These are phyloP conservation scores for Suhomyces taliae DNA, from an alignment of 1,139 yeast genomes.

Conservation along the genomic window DNA sequence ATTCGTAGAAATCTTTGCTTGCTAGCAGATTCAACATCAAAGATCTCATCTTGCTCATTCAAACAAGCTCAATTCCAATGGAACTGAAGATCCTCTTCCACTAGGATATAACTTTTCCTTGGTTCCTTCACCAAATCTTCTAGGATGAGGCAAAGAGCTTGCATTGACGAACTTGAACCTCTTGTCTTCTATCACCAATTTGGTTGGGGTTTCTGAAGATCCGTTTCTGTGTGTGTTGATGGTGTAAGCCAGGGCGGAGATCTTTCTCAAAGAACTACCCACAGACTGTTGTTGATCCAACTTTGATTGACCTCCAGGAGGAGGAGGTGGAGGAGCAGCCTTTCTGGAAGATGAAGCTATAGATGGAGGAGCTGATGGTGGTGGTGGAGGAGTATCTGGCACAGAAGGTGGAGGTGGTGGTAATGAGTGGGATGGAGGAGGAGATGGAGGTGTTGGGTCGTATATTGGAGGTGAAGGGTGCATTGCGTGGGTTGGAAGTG, in stretches of 20 bases:
- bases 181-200: constrained; percentile 64
- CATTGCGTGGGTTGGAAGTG: constrained; percentile 7
- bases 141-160: constrained; percentile 76
- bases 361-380: constrained; percentile 9
- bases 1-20: no score
- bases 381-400: constrained; percentile 13
- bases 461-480: constrained; percentile 12
- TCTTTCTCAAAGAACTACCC: constrained; percentile 53
- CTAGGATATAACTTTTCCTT: constrained; percentile 83
- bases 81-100: constrained; percentile 94
- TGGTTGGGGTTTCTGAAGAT: constrained; percentile 16
- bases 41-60: neutral
- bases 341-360: constrained; percentile 12
- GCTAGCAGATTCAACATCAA: no score
- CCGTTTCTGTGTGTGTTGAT: constrained; percentile 32
- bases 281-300: constrained; percentile 48
- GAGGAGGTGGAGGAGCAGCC: constrained; percentile 26
- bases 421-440: constrained; percentile 5
- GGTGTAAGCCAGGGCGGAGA: constrained; percentile 60
- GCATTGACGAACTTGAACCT: constrained; percentile 73
- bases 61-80: constrained; percentile 54
- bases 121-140: constrained; percentile 60
- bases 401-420: constrained; percentile 10
- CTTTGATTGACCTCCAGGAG: constrained; percentile 34
- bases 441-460: constrained; percentile 18